Base-by-base conservation (phyloP, 768 basidiomycete species). In the Dioszegia hungarica region DNA sequence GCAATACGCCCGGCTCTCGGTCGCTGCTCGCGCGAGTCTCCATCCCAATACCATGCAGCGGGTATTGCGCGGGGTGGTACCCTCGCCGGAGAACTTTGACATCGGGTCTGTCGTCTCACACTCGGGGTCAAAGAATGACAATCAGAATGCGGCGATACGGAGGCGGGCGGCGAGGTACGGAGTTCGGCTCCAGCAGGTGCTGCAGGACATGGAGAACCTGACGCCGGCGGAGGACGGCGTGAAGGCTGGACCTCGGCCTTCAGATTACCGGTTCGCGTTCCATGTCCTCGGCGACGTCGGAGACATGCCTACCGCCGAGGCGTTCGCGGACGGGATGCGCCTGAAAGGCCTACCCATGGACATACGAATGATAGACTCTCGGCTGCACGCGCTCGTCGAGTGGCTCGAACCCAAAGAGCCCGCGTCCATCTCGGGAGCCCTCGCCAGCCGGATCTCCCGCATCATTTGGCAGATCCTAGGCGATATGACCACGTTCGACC, bases 401-500 rank as follows among this genome's bases (percentile, higher is more conserved):
- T 41, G 39, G 39, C 40, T 43, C 2, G 12, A n/a, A 14, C 39
- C 17, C 17, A 27, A 27, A 1, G 20, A 15, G 11, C 27, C 39
- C 12, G 29, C 27, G 3, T 19, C n/a, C 1, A 11, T 54, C 5
- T 27, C 12, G n/a, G 20, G 28, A 9, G 11, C 27, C 25, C 2
- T 38, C 9, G 52, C 40, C 2, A 5, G 29, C 9, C 27, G 29
- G 20, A 28, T 41, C 10, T 24, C 19, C 15, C n/a, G n/a, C 9
- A 27, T 31, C 22, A n/a, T 54, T 4, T 54, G 52, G 52, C 40
- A 44, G 20, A 44, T 44, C 10, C 24, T 40, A 19, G 52, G 40
- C 17, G 52, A 54, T n/a, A 43, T 54, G 29, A 10, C 40, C 17
- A 54, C 39, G 1, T 41, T 37, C 39, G 20, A 31, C 27, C 39